phyloP scores from a whole-genome alignment of 2,329 filamentous ascomycete genomes.

The Colletotrichum gigasporum region DNA sequence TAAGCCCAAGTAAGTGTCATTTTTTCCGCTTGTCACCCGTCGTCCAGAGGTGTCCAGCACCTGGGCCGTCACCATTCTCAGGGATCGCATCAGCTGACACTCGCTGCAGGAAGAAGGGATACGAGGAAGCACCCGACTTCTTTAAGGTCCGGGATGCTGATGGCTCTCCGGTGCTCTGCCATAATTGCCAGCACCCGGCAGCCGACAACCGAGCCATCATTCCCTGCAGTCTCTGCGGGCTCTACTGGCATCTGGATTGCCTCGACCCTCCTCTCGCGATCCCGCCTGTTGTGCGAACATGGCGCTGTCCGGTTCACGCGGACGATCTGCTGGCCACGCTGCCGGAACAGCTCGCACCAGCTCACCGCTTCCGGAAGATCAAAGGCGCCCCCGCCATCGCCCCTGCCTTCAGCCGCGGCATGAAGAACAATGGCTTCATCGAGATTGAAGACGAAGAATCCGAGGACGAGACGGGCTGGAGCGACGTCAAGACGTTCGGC shows the following conservation, averaged over 20 bases:
- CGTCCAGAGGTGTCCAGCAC: not conserved
- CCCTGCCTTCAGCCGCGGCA: conserved; percentile 68
- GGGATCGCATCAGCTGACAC: conserved; percentile 40
- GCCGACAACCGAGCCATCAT: conserved; percentile 77
- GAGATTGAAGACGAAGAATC: conserved; percentile 73
- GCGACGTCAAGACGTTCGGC: conserved; percentile 69
- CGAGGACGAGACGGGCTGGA: conserved; percentile 65
- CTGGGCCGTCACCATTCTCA: not conserved
- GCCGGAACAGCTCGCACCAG: conserved; percentile 64
- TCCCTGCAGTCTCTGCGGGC: conserved; percentile 83
- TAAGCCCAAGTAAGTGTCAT: conserved; percentile 71
- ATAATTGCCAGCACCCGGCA: conserved; percentile 75
- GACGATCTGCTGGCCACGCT: conserved; percentile 76
- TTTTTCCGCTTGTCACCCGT: not conserved
- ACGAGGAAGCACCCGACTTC: conserved; percentile 73
- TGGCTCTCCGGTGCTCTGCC: conserved; percentile 80
- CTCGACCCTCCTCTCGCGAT: conserved; percentile 84
- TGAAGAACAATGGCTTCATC: conserved; percentile 76
- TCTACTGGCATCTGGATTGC: conserved; percentile 93
- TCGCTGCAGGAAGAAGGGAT: conserved; percentile 58
- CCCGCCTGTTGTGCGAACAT: conserved; percentile 79
- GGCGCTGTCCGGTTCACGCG: conserved; percentile 89
- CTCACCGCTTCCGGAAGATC: conserved; percentile 69
- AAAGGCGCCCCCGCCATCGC: conserved; percentile 62
- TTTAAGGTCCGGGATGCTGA: conserved; percentile 76